Base-by-base conservation (phyloP, 192 early-diverging fungal genomes). In the Backusella westeae region DNA sequence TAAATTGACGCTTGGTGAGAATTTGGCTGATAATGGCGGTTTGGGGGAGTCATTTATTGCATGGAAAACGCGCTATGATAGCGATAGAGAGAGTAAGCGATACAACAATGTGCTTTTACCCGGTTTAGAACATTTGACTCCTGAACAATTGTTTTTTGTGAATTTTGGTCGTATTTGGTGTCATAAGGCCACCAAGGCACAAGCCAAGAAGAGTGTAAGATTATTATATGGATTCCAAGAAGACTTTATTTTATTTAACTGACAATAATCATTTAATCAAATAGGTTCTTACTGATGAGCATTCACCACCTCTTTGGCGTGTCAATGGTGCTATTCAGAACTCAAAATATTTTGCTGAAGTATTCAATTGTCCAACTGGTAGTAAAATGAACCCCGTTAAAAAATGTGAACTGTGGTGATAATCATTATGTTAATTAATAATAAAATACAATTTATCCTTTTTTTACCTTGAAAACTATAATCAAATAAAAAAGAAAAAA, bases 131-230 rank as follows among this genome's bases (percentile, higher is more conserved):
- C 67, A 85, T 21, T 82, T 89, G 23, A 78, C 89, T 1, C 77
- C 82, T 5, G 87, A 91, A 21, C 90, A 93, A 75, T 46, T 92
- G 12, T 94, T 91, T 69, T 93, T 87, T 78, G 77, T 94, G 59
- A 81, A 85, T 26, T 93, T 90, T 87, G 92, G 83, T 5, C 89
- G 90, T 68, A 83, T 88, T 3, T 94, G 93, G 93, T 94, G 93
- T 67, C 46, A 69, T 9, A 80, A 80, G 38, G 63, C 75, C 0
- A 84, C 81, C 53, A 85, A 79, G 32, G 85, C 75, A 36, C 82
- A 68, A 23, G 86, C 88, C 10, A 80, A 85, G 29, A 82, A 86
- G 76, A 44, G 70, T 46, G 86, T 86, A 84, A 77, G 79, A 68
- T 66, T 35, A 32, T 39, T 32, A 14, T 14, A 69, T 38, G 21